These are phyloP conservation scores for Starmerella cellae DNA, from an alignment of 805 yeast species.

Conservation along the genomic window DNA sequence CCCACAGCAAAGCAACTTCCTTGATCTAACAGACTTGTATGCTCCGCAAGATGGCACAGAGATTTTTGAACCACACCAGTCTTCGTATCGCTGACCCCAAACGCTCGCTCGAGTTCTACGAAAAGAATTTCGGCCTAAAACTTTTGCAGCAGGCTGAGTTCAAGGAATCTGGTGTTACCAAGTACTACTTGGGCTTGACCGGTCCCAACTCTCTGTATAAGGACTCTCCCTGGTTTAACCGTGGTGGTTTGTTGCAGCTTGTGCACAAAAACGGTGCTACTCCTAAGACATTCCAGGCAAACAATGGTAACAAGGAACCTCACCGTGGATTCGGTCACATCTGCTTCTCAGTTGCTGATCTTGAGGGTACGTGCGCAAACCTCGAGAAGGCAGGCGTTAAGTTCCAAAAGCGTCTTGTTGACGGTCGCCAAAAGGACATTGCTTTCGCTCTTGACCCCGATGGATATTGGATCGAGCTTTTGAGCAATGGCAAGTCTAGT, in stretches of 20 bases:
- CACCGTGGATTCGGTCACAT: constrained; percentile 89
- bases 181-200: constrained; percentile 56
- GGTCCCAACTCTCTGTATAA: constrained; percentile 30
- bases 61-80: constrained; percentile 31
- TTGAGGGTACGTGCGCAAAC: constrained; percentile 44
- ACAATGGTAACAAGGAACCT: constrained; percentile 76
- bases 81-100: constrained; percentile 73
- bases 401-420: constrained; percentile 71
- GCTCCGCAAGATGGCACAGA: constrained; percentile 5
- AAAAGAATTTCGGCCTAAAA: constrained; percentile 59
- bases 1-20: no score
- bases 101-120: constrained; percentile 59
- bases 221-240: constrained; percentile 29
- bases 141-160: constrained; percentile 40
- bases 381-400: constrained; percentile 50
- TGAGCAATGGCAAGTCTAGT: constrained; percentile 36
- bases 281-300: constrained; percentile 42
- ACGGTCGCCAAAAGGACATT: constrained; percentile 85
- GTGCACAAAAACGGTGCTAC: constrained; percentile 62
- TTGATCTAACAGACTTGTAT: neutral
- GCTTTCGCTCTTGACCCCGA: constrained; percentile 94
- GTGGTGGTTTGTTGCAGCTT: constrained; percentile 67
- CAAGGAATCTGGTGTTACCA: constrained; percentile 44
- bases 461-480: constrained; percentile 91
- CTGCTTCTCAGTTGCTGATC: constrained; percentile 74